Base-by-base conservation (phyloP, 2,329 filamentous ascomycete genomes). In the Fusarium begoniae region DNA sequence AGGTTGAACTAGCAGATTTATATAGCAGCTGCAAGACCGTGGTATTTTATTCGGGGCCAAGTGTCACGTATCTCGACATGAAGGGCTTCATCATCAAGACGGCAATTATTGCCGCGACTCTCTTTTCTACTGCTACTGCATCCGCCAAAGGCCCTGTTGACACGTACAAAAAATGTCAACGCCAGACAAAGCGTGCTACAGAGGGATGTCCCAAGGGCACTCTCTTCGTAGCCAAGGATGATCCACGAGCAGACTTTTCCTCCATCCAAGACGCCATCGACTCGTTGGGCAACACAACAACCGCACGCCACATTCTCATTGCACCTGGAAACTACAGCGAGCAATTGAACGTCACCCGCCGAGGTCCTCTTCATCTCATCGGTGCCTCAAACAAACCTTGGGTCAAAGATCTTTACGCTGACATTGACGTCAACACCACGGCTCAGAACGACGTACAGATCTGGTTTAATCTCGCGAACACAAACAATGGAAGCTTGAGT, bases 331-430 rank as follows among this genome's bases (percentile, higher is more conserved):
- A 84, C 67, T 92, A 92, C 75, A 87, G 83, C 3, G 90, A 92
- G 76, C 90, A 91, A 80, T 81, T 93, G 69, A 93, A 93, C 72
- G 84, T 92, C 67, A 92, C 90, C 8, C 89, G 90, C 2, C 80
- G 83, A 4, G 90, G 88, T 0, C 90, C 91, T 1, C 82, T 92
- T 12, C 90, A 89, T 35, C 83, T 92, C 12, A 84, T 92, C 2
- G 91, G 90, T n/a, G 84, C 89, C 69, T 72, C 69, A 2, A 89
- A 87, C 3, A 75, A 80, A n/a, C 85, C 87, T 0, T 79, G 70
- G 66, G 73, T 67, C 11, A 65, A 74, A 7, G 56, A 77, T 17
- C 58, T 78, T 1, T 84, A 85, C 8, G 84, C 85, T 20, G 83
- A 86, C 62, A 82, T 86, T 13, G 80, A 81, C 44, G 79, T 82